Evolutionary conservation across 345 rosid genomes (phyloP), one percentile per base, ranked within the genome.

Genomic region (Diplotaxis tenuifolia): DNA sequence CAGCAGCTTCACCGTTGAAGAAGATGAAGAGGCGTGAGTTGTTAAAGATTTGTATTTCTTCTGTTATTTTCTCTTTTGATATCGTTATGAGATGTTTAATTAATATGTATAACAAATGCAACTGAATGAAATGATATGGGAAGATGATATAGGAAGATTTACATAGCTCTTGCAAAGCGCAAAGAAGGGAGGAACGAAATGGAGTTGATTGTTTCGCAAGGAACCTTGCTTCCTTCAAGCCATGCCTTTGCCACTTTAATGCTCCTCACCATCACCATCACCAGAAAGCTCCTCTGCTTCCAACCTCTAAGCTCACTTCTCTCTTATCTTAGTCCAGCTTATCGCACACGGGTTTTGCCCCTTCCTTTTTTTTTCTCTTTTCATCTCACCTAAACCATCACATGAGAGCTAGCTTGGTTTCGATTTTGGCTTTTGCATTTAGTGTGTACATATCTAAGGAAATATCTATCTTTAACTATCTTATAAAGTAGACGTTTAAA

Each of bases 271-370:
- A 5, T 21, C 76, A 70, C 53, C 65, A 5, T 22, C 59, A 54
- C 15, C 71, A 76, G 5, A 70, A 76, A 70, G 66, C 5, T 11
- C 6, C 71, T 0, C 20, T 47, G 45, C 62, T 65, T 2, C 76
- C 80, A 1, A 71, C 71, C 10, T 83, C 88, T 18, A 80, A 81
- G 27, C 89, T 89, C 6, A 81, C 85, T 38, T 80, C 86, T 81
- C 85, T 82, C 19, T 70, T 87, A 72, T 87, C 92, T 28, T 27
- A 66, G 64, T 36, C 87, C 82, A 0, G 83, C 69, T 21, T 58
- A 77, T 4, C 84, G 79, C 54, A 49, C 81, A 6, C 50, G 60
- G 82, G 88, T 80, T 69, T 56, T 1, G 11, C 50, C 65, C 68
- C 66, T 6, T 38, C 47, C 6, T 4, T 38, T 22, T 29, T 54